A percentile compares a stretch with the other conserved stretches of the same genome.
phyloP scores from a whole-genome alignment of 495 filamentous ascomycete genomes.

The Beverwykella pulmonaria region DNA sequence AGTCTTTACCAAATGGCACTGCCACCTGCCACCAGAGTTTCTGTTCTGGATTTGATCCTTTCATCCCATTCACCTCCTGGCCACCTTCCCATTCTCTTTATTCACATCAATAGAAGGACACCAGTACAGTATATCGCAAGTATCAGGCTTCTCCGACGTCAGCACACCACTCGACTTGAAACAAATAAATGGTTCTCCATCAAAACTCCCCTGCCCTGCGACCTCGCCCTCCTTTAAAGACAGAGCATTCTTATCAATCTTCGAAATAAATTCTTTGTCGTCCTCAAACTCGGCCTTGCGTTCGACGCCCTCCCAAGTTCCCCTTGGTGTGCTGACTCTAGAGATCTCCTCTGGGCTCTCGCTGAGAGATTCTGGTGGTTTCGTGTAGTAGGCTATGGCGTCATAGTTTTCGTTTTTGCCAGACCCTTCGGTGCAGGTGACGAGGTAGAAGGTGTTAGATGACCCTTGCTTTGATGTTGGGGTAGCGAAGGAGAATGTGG shows the following conservation, averaged over 20 bases:
- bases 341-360: neutral
- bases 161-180: neutral
- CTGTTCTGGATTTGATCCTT: no score
- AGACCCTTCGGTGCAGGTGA: slow-evolving; percentile 1
- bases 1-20: no score
- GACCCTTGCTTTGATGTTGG: slow-evolving; percentile 1
- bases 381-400: slow-evolving; percentile 9
- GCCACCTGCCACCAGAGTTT: no score
- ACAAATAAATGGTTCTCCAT: slow-evolving; percentile 7
- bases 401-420: slow-evolving; percentile 5
- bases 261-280: neutral
- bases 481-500: neutral
- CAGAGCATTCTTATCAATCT: neutral
- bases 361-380: neutral
- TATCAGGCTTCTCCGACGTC: neutral
- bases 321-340: neutral
- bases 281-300: neutral
- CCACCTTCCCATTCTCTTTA: neutral
- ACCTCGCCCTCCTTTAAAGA: slow-evolving; percentile 2
- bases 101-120: neutral
- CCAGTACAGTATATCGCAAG: neutral
- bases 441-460: slow-evolving; percentile 1
- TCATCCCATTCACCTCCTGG: neutral
- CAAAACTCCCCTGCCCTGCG: slow-evolving; percentile 1
- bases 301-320: neutral